Evolutionary conservation across 345 rosid genomes (phyloP).

Genomic region (Rhodamnia argentea): DNA sequence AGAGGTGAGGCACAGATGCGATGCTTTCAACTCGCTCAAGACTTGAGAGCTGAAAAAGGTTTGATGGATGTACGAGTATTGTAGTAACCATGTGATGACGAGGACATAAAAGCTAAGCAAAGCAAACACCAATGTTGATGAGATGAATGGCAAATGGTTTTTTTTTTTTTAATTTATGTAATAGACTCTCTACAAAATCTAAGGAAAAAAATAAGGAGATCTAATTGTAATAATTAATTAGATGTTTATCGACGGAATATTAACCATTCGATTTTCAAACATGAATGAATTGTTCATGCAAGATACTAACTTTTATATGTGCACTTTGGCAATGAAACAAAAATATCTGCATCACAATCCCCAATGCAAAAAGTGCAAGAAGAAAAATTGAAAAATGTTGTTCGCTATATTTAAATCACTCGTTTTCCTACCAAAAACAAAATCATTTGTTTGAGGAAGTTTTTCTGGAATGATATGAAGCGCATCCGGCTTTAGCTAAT

Average conservation of each 20-base stretch:
- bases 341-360: not conserved
- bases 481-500: too few relatives aligned
- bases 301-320: not conserved
- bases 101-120: not conserved
- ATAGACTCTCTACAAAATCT: too few relatives aligned
- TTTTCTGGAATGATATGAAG: not conserved
- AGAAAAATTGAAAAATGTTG: not conserved
- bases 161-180: not conserved
- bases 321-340: not conserved
- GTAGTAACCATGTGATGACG: not conserved
- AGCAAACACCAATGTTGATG: not conserved
- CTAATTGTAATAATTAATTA: too few relatives aligned
- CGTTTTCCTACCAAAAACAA: not conserved
- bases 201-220: too few relatives aligned
- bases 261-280: not conserved
- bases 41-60: not conserved
- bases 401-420: not conserved
- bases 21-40: conserved; percentile 30
- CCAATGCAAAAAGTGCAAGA: not conserved
- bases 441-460: not conserved
- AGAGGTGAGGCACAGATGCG: conserved; percentile 50
- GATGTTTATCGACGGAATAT: too few relatives aligned
- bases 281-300: not conserved
- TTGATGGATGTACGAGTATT: not conserved
- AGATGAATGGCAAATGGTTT: not conserved